phyloP scores from a whole-genome alignment of 2,329 filamentous ascomycete genomes.

The Pseudomassariella vexata region DNA sequence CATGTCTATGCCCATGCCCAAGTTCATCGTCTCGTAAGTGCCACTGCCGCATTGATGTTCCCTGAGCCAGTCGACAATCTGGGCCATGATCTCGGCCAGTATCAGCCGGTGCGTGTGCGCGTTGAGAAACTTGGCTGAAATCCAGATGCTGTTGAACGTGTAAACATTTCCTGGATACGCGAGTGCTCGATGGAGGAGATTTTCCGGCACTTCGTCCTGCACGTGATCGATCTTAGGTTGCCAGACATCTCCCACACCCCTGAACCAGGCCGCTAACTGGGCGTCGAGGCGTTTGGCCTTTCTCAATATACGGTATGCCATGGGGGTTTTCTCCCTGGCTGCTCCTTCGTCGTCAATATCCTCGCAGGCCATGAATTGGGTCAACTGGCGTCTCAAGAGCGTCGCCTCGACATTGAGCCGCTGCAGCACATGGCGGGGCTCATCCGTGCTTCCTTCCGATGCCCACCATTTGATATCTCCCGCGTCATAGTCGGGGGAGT shows the following conservation, averaged over 20 bases:
- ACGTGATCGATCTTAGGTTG: neutral
- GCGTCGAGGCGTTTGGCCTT: too few species aligned
- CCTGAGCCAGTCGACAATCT: neutral
- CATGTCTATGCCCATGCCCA: neutral
- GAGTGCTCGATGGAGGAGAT: neutral
- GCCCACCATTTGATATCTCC: neutral
- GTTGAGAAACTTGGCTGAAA: neutral
- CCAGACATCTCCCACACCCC: too few species aligned
- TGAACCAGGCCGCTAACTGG: too few species aligned
- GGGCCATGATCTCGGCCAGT: neutral
- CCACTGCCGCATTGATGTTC: too few species aligned
- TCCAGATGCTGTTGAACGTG: neutral
- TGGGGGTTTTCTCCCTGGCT: too few species aligned
- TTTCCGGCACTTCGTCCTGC: neutral
- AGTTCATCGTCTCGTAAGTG: too few species aligned
- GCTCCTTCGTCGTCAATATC: too few species aligned
- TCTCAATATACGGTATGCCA: too few species aligned
- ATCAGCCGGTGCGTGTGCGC: neutral
- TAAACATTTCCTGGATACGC: conserved; percentile 1
- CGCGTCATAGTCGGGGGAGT: neutral
- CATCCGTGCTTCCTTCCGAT: neutral
- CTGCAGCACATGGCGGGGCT: neutral
- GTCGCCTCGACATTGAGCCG: neutral
- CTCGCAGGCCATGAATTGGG: too few species aligned
- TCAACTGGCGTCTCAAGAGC: neutral